phyloP scores from a whole-genome alignment of 805 yeast genomes.

The Saccharomycopsis malanga region DNA sequence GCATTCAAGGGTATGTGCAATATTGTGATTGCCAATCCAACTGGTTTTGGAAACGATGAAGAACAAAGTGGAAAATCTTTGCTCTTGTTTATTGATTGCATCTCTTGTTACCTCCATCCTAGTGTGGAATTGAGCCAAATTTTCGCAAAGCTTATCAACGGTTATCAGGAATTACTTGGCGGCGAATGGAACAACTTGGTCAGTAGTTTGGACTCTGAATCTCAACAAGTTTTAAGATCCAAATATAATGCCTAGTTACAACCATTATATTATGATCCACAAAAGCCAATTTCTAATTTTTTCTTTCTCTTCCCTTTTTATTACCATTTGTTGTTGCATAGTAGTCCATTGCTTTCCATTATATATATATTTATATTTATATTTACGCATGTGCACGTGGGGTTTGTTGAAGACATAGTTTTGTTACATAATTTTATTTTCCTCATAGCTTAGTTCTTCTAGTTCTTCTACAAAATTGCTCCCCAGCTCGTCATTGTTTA shows the following conservation, averaged over 20 bases:
- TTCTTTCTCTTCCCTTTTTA: too few relatives aligned
- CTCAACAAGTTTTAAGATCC: conserved; percentile 23
- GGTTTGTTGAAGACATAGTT: too few relatives aligned
- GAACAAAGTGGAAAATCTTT: conserved; percentile 42
- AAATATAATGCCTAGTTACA: conserved; percentile 10
- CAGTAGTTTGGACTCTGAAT: conserved; percentile 23
- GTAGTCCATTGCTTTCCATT: too few relatives aligned
- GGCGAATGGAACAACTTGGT: conserved; percentile 28
- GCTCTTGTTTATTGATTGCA: conserved; percentile 49
- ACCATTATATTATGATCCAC: too few relatives aligned
- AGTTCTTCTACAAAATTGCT: too few relatives aligned
- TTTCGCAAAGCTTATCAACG: conserved; percentile 39
- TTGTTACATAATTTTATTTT: too few relatives aligned
- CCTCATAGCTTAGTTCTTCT: too few relatives aligned
- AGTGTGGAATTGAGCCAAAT: conserved; percentile 36
- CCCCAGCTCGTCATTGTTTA: too few relatives aligned
- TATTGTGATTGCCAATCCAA: conserved; percentile 59
- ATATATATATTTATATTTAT: too few relatives aligned
- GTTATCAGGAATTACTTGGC: conserved; percentile 44
- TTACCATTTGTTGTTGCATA: too few relatives aligned
- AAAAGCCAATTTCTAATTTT: too few relatives aligned
- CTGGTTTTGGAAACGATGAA: conserved; percentile 39
- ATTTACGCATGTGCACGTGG: too few relatives aligned
- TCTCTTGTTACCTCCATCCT: conserved; percentile 49
- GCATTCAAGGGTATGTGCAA: conserved; percentile 80